Percentiles rank a stretch among this genome's conserved stretches.
phyloP scores from a whole-genome alignment of 495 filamentous ascomycete species.

The Trichoderma parareesei region DNA sequence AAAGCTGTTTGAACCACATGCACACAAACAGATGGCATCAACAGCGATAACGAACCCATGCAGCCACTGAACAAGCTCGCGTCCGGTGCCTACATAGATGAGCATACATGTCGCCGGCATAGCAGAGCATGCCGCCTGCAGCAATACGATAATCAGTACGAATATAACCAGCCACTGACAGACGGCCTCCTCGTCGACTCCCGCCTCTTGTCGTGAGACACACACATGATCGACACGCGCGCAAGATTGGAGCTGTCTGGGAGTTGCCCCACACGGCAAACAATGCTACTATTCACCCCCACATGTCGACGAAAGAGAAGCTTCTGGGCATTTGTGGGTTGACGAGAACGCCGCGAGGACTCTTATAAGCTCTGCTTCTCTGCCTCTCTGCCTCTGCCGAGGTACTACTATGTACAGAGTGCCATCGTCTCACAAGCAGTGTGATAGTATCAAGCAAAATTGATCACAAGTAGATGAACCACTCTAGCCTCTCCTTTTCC shows the following conservation, averaged over 20 bases:
- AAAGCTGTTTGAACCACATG: no score
- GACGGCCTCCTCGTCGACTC: not conserved
- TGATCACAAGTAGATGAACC: not conserved
- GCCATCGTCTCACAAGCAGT: no score
- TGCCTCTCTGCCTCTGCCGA: no score
- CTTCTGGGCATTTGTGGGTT: not conserved
- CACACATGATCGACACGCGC: not conserved
- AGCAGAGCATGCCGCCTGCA: not conserved
- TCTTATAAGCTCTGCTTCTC: no score
- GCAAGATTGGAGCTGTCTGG: not conserved
- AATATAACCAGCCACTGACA: not conserved
- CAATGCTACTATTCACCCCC: not conserved
- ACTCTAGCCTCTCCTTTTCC: no score
- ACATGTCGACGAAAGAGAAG: not conserved
- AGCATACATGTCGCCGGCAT: not conserved
- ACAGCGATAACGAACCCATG: no score
- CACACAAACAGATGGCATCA: no score
- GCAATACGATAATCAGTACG: not conserved
- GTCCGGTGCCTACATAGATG: not conserved
- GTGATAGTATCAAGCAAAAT: no score
- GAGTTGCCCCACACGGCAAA: constrained; percentile 1
- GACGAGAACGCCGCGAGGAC: no score
- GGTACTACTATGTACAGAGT: no score
- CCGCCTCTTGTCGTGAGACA: not conserved
- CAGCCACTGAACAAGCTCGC: no score